Evolutionary conservation across 352 stramenopile genomes (phyloP), one percentile per base, ranked within the genome.

Genomic region (Phytophthora meadii): DNA sequence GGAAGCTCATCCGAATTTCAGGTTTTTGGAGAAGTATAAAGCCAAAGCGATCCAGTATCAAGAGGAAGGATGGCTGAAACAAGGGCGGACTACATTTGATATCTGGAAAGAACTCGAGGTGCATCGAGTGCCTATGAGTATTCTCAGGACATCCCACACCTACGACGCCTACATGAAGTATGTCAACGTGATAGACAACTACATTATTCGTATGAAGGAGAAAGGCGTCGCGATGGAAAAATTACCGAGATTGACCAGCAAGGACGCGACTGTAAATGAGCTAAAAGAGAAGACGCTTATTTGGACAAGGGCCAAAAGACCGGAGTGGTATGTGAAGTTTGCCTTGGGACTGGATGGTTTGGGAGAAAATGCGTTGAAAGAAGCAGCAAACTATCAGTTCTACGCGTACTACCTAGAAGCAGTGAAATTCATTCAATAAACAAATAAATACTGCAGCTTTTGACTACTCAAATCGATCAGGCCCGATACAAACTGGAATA

Each of bases 241-340:
- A 5, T 25, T 52, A 49, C 51, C 37, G 12, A 52, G 54, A 25
- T n/a, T 68, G 11, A 57, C 39, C 19, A 57, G 46, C 34, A 56
- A 55, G 7, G 11, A 34, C 3, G 40, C 40, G 0, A 17, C 49
- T 44, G 0, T 5, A 40, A 0, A 3, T 15, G 59, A 67, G 50
- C 34, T 61, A 2, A 1, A 7, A 2, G 11, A 25, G 8, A 69
- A 69, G 24, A 63, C 53, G 10, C 1, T 36, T 19, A 69, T 69
- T 30, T 63, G 53, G 52, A 36, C 14, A 3, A 11, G 3, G 0
- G 28, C 17, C 0, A 64, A 58, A 39, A 53, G 53, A 42, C 53
- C 61, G 4, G 61, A 69, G 12, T 45, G 32, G 27, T 69, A 58
- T 40, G 39, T 64, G 19, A 63, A 53, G 30, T 58, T 42, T 17